These are phyloP conservation scores for Rhizodiscina lignyota DNA, from an alignment of 495 filamentous ascomycete species.

Conservation along the genomic window DNA sequence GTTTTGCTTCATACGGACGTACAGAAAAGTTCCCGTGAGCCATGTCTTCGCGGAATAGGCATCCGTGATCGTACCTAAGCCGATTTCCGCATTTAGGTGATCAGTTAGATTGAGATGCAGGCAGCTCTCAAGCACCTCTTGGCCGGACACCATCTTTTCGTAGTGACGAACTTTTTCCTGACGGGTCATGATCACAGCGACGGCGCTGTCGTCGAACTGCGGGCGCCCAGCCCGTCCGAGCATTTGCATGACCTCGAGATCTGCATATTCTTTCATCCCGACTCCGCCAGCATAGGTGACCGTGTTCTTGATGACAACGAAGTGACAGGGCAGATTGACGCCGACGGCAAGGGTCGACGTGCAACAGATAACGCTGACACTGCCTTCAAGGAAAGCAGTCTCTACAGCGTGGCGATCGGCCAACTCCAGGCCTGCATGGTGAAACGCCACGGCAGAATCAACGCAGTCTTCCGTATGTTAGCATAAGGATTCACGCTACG, in stretches of 20 bases:
- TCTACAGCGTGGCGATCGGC: constrained; percentile 59
- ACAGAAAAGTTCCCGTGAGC: constrained; percentile 78
- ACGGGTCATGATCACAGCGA: constrained; percentile 76
- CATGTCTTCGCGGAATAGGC: constrained; percentile 59
- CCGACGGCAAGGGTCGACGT: constrained; percentile 90
- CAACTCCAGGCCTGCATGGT: constrained; percentile 72
- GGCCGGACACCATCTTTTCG: constrained; percentile 67
- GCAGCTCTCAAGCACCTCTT: constrained; percentile 72
- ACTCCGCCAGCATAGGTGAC: constrained; percentile 46
- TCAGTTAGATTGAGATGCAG: constrained; percentile 81
- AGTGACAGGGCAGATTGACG: constrained; percentile 82
- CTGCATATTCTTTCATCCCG: constrained; percentile 65
- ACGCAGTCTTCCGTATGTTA: constrained; percentile 31
- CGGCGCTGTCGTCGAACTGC: constrained; percentile 76
- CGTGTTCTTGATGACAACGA: constrained; percentile 87
- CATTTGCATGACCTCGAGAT: constrained; percentile 98
- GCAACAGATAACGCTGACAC: constrained; percentile 81
- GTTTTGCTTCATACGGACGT: constrained; percentile 64
- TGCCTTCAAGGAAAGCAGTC: constrained; percentile 52
- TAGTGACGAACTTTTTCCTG: constrained; percentile 52
- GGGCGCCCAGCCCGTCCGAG: constrained; percentile 83
- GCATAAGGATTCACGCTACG: neutral
- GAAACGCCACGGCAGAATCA: constrained; percentile 68
- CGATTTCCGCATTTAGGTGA: constrained; percentile 88
- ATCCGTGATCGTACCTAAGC: constrained; percentile 60